Evolutionary conservation across 2,329 filamentous ascomycete genomes (phyloP).

Genomic region (Fusarium sp.): DNA sequence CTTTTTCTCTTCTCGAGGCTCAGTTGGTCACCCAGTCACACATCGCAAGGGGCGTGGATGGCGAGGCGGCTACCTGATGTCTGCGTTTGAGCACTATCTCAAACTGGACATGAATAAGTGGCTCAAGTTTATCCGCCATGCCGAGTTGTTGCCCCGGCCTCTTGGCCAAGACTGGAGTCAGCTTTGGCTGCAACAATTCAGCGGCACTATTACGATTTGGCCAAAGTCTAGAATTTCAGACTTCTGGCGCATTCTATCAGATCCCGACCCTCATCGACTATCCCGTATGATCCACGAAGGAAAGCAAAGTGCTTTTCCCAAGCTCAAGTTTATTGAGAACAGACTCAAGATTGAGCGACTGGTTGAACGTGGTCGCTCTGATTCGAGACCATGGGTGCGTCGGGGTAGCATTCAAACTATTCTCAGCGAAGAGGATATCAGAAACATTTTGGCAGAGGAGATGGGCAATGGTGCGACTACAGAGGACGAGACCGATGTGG

Average conservation of each 20-base stretch:
- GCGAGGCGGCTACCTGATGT: slow-evolving; percentile 94
- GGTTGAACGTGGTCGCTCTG: slow-evolving; percentile 66
- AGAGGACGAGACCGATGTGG: slow-evolving; percentile 50
- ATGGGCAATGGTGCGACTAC: slow-evolving; percentile 46
- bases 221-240: slow-evolving; percentile 82
- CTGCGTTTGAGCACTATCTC: slow-evolving; percentile 90
- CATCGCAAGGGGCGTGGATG: slow-evolving; percentile 93
- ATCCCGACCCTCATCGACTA: slow-evolving; percentile 78
- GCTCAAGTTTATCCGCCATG: slow-evolving; percentile 91
- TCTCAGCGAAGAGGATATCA: slow-evolving; percentile 68
- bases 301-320: slow-evolving; percentile 88
- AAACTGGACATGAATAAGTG: slow-evolving; percentile 98
- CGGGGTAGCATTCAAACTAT: slow-evolving; percentile 67
- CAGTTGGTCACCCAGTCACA: slow-evolving; percentile 91
- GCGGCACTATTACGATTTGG: slow-evolving; percentile 96
- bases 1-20: slow-evolving; percentile 95
- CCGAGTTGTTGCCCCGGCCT: slow-evolving; percentile 89
- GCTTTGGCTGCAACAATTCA: slow-evolving; percentile 95
- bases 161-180: slow-evolving; percentile 97
- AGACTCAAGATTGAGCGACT: slow-evolving; percentile 82
- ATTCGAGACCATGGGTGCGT: slow-evolving; percentile 59
- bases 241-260: slow-evolving; percentile 85
- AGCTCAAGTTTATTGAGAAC: slow-evolving; percentile 90
- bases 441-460: slow-evolving; percentile 56
- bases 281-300: slow-evolving; percentile 91